Evolutionary conservation across 2,329 filamentous ascomycete genomes (phyloP), one percentile per base, ranked within the genome.

Genomic region (Hymenoscyphus albidus): DNA sequence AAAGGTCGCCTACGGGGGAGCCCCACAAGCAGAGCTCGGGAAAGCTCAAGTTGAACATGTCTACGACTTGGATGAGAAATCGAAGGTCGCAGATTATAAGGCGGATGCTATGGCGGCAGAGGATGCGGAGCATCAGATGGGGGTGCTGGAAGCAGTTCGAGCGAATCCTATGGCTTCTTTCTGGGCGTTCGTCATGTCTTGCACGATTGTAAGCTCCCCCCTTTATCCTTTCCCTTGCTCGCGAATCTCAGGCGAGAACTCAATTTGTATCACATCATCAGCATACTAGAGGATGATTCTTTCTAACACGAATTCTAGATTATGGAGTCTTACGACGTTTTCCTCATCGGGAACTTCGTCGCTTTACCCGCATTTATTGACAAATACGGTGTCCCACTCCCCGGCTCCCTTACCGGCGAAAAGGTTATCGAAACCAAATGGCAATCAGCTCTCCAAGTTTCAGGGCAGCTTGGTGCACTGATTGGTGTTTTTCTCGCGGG

Each of bases 311-410:
- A 35, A 68, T 68, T 32, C 13, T 42, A 87, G 85, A 85, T 79
- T 70, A 88, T 88, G 85, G 85, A 88, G 73, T 83, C 85, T 4
- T 88, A 86, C 78, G 80, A 80, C 73, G 82, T 88, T 67, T 87
- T 88, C 78, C 76, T 88, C 27, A 85, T 83, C 71, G 81, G 82
- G 59, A 81, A 83, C 65, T 88, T 88, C 74, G 75, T 87, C 54
- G 84, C 85, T 64, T 78, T 82, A 7, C 62, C 75, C 27, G 65
- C 70, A 16, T 87, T 87, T 76, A 75, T 70, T 38, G 1, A 77
- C 0, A 67, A 77, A 3, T 87, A 78, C 69, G 85, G 85, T 68
- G 75, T 51, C 44, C 44, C 44, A 16, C 48, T 84, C 42, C 66
- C 13, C 3, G 73, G 75, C 68, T 55, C 64, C 18, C 69, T 57